Evolutionary conservation across 73 alveolate genomes (phyloP), one percentile per base, ranked within the genome.

Genomic region (Paramecium octaurelia): DNA sequence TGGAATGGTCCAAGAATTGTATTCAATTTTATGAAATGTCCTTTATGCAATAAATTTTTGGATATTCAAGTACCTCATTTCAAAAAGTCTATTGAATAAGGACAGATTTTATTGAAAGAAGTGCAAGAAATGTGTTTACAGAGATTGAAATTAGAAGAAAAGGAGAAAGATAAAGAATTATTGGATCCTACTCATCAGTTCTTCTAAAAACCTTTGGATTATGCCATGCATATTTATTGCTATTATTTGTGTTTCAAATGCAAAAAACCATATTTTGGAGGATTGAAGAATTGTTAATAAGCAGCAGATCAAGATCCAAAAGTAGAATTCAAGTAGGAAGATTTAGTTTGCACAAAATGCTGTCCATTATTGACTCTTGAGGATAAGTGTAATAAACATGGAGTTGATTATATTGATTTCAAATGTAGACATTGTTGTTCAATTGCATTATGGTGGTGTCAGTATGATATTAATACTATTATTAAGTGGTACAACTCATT

Each of bases 351-450:
- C 46, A 94, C 96, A 43, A 92, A 89, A 94, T 44, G 97, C 91
- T 87, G 97, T 40, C 96, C 95, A 48, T 95, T 95, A 20, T 24
- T 80, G 16, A 44, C 91, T 5, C 96, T 97, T 1, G 94, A 83
- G 46, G 96, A 96, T 12, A 77, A 95, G 48, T 96, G 99, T 77
- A 50, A 58, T 31, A 94, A 95, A 93, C 99, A 97, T 95, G 97
- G 98, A 42, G 92, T 88, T 84, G 99, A 96, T 93, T 97, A 92
- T 85, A 97, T 97, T 35, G 98, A 97, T 93, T 97, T 95, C 92
- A 97, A 97, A 92, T 97, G 99, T 93, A 96, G 96, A 90, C 96
- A 94, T 86, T 97, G 99, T 85, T 97, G 99, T 86, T 93, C 96
- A 71, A 88, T 97, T 0, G 98, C 99, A 14, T 88, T 93, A 40